These are phyloP conservation scores for Plasmopara muralis DNA, from an alignment of 352 stramenopile species.

Conservation along the genomic window DNA sequence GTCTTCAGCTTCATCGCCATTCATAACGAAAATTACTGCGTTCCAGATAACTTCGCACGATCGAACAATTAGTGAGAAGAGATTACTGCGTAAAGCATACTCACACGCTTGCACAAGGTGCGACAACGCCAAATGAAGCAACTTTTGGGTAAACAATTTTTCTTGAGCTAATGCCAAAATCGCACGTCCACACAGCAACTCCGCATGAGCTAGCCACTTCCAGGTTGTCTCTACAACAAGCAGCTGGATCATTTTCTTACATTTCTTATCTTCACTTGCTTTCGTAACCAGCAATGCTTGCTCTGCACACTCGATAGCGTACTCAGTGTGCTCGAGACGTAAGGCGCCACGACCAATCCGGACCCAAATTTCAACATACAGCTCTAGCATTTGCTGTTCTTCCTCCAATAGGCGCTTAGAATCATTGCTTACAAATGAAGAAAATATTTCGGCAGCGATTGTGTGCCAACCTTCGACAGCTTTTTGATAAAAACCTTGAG, in stretches of 20 bases:
- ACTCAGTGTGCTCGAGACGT: constrained; percentile 36
- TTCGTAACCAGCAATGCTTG: constrained; percentile 29
- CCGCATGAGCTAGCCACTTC: constrained; percentile 66
- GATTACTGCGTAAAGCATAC: constrained; percentile 26
- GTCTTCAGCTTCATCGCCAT: constrained; percentile 7
- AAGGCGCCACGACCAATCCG: constrained; percentile 57
- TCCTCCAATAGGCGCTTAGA: constrained; percentile 32
- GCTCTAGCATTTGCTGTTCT: constrained; percentile 48
- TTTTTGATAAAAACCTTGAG: constrained; percentile 48
- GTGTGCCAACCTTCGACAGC: constrained; percentile 44
- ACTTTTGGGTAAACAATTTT: constrained; percentile 34
- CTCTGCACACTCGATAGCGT: constrained; percentile 49
- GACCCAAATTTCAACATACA: constrained; percentile 68
- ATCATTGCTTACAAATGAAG: constrained; percentile 18
- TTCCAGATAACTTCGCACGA: constrained; percentile 80
- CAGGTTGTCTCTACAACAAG: constrained; percentile 30
- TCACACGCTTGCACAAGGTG: constrained; percentile 49
- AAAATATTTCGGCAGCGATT: constrained; percentile 28
- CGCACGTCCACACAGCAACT: constrained; percentile 46
- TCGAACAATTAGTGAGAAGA: constrained; percentile 27
- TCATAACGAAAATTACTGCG: constrained; percentile 33
- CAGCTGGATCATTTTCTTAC: constrained; percentile 9
- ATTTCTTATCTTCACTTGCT: constrained; percentile 7
- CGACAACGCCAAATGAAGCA: constrained; percentile 42
- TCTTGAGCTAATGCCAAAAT: constrained; percentile 44